These are phyloP conservation scores for Penicillium olsonii DNA, from an alignment of 2,329 filamentous ascomycete genomes.

Conservation along the genomic window DNA sequence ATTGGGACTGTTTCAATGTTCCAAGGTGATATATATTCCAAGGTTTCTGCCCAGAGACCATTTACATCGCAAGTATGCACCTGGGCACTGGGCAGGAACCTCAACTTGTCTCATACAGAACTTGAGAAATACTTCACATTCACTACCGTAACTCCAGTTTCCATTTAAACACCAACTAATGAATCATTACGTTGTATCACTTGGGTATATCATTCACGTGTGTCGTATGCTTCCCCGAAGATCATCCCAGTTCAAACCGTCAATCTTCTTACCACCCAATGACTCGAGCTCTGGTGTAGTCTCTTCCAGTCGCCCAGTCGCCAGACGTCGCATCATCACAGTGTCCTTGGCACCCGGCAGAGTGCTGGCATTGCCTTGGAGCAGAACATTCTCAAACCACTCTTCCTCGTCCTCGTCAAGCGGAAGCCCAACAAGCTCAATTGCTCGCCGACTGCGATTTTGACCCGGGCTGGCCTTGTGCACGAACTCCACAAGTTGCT, in stretches of 20 bases:
- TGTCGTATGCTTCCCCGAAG: constrained; percentile 40
- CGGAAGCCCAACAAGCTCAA: constrained; percentile 72
- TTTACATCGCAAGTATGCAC: too few species aligned
- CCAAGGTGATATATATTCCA: not conserved
- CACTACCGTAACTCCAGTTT: constrained; percentile 15
- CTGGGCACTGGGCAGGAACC: too few species aligned
- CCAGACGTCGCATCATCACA: constrained; percentile 71
- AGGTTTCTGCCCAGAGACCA: too few species aligned
- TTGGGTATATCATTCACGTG: constrained; percentile 22
- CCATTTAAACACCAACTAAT: constrained; percentile 9
- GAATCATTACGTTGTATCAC: constrained; percentile 11
- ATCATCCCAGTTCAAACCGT: constrained; percentile 56
- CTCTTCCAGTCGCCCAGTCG: constrained; percentile 56
- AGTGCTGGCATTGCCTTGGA: constrained; percentile 64
- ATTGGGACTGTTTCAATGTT: too few species aligned
- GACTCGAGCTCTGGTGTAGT: constrained; percentile 37
- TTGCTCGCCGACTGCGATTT: constrained; percentile 56
- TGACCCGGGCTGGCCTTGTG: constrained; percentile 46
- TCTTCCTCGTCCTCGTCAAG: constrained; percentile 69
- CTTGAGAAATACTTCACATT: too few species aligned
- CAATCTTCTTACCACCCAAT: constrained; percentile 48
- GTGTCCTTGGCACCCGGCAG: constrained; percentile 70
- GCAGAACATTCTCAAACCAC: constrained; percentile 72
- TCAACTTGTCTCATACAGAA: too few species aligned
- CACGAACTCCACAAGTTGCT: constrained; percentile 63